Evolutionary conservation across 2,329 filamentous ascomycete genomes (phyloP).

Genomic region (Exutisphaerella laricina): DNA sequence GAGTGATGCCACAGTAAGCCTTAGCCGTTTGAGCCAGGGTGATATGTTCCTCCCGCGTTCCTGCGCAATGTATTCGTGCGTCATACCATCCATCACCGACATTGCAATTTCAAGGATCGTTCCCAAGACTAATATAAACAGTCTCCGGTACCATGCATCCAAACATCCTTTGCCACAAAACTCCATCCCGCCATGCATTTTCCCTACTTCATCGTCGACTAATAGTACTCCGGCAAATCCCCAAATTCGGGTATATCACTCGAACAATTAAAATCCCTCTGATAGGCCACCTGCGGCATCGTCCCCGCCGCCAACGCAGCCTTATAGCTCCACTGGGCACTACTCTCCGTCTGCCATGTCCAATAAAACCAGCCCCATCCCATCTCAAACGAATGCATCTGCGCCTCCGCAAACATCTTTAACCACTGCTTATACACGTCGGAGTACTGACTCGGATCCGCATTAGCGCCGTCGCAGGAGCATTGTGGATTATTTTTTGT

Average conservation of each 20-base stretch:
- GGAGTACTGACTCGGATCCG: constrained; percentile 62
- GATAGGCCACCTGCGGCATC: constrained; percentile 54
- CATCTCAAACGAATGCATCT: constrained; percentile 90
- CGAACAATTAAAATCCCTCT: constrained; percentile 41
- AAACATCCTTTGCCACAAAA: too few relatives aligned
- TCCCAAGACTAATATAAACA: too few relatives aligned
- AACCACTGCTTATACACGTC: constrained; percentile 77
- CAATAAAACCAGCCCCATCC: constrained; percentile 99
- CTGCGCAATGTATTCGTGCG: too few relatives aligned
- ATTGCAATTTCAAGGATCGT: too few relatives aligned
- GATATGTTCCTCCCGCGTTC: too few relatives aligned
- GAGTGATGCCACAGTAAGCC: too few relatives aligned
- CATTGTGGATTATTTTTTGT: constrained; percentile 57
- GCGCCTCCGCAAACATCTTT: constrained; percentile 84
- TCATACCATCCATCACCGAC: too few relatives aligned
- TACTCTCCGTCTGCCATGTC: constrained; percentile 90
- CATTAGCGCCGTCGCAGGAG: constrained; percentile 70
- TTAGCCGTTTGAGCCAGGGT: too few relatives aligned
- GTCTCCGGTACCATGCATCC: too few relatives aligned
- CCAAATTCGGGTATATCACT: constrained; percentile 38
- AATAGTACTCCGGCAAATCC: constrained; percentile 45
- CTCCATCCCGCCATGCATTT: background rate
- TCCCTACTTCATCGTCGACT: constrained; percentile 1
- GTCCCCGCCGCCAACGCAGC: constrained; percentile 71
- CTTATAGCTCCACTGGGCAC: constrained; percentile 89